These are phyloP conservation scores for Kernera saxatilis DNA, from an alignment of 345 rosid species.

Conservation along the genomic window DNA sequence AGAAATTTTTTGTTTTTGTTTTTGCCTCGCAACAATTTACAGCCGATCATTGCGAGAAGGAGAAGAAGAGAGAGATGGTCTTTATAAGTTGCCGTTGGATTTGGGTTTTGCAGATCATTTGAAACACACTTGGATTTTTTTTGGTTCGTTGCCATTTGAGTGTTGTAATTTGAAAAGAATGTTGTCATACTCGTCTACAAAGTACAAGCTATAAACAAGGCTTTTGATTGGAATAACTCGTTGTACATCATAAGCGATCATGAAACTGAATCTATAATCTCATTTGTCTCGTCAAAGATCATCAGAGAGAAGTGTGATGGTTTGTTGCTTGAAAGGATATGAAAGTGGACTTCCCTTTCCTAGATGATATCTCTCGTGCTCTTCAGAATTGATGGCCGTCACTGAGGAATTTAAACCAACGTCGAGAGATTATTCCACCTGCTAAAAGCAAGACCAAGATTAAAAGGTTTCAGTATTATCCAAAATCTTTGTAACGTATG, in stretches of 20 bases:
- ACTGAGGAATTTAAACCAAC: not conserved
- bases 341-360: too few species aligned
- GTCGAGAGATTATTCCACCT: conserved; percentile 2
- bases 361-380: too few species aligned
- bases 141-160: not conserved
- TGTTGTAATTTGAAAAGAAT: not conserved
- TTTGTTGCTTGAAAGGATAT: not conserved
- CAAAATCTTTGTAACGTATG: not conserved
- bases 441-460: not conserved
- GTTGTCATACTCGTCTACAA: not conserved
- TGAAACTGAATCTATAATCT: too few species aligned
- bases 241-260: not conserved
- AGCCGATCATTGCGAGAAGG: too few species aligned
- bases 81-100: not conserved
- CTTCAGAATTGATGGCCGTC: not conserved
- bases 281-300: not conserved
- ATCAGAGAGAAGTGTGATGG: not conserved
- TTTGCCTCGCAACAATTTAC: too few species aligned
- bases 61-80: not conserved
- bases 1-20: too few species aligned
- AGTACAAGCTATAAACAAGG: not conserved
- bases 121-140: not conserved
- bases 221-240: not conserved
- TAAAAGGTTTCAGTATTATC: not conserved
- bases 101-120: not conserved